Percentiles rank a stretch among this genome's conserved stretches.
These are phyloP conservation scores for Alnus glutinosa DNA, from an alignment of 306 rosid species.

Conservation along the genomic window DNA sequence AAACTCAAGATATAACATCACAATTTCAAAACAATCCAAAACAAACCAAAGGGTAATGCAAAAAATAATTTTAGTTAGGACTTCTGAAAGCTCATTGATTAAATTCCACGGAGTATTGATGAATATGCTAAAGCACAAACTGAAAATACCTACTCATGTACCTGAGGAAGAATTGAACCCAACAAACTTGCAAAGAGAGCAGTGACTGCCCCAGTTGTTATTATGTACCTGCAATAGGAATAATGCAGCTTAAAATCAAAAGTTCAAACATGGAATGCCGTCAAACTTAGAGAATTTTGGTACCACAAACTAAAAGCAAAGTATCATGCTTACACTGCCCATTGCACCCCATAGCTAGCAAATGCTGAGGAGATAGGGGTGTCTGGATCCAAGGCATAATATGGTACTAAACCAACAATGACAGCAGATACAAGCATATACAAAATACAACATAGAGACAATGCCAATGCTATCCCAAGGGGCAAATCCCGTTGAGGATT, in stretches of 20 bases:
- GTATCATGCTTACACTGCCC: conserved; percentile 77
- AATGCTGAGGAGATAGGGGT: conserved; percentile 74
- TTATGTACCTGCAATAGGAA: conserved; percentile 57
- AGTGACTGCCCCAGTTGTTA: conserved; percentile 76
- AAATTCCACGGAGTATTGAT: conserved; percentile 16
- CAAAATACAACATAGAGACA: conserved; percentile 56
- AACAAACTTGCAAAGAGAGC: conserved; percentile 79
- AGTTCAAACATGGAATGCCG: not conserved
- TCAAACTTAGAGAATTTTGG: conserved; percentile 12
- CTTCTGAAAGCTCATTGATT: conserved; percentile 6
- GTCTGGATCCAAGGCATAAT: conserved; percentile 60
- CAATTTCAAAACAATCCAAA: conserved; percentile 10
- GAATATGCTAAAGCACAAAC: conserved; percentile 14
- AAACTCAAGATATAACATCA: conserved; percentile 1
- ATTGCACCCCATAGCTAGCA: conserved; percentile 57
- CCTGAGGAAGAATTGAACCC: conserved; percentile 92
- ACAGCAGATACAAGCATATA: conserved; percentile 71
- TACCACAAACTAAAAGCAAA: conserved; percentile 17
- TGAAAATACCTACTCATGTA: conserved; percentile 24
- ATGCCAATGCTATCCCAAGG: conserved; percentile 59
- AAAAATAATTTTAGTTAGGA: conserved; percentile 4
- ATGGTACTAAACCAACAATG: conserved; percentile 72
- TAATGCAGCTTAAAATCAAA: conserved; percentile 15
- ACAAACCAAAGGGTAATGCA: not conserved
- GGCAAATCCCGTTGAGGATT: conserved; percentile 78